Percentiles rank a stretch among this genome's conserved stretches.
These are phyloP conservation scores for Aureobasidium namibiae DNA, from an alignment of 2,329 filamentous ascomycete genomes.

Conservation along the genomic window DNA sequence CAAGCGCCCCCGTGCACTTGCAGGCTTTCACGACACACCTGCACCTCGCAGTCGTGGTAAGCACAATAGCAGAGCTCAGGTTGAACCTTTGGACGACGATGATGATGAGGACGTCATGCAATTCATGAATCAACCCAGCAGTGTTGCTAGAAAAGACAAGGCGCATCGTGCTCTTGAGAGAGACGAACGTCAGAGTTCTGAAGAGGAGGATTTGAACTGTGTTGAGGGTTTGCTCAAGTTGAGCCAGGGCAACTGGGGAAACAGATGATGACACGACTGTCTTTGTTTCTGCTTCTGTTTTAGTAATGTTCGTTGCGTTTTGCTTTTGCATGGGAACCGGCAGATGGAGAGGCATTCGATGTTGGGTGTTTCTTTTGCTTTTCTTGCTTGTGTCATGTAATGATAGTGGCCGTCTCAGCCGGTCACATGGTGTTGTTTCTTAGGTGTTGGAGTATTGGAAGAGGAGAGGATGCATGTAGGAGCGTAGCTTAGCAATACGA, in stretches of 20 bases:
- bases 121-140: conserved; percentile 62
- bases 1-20: background rate
- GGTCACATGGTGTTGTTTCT: background rate
- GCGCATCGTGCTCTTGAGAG: conserved; percentile 7
- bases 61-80: background rate
- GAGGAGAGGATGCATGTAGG: background rate
- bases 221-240: conserved; percentile 16
- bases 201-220: conserved; percentile 59
- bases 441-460: background rate
- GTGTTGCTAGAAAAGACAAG: conserved; percentile 4
- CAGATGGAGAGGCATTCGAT: background rate
- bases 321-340: background rate
- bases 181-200: conserved; percentile 29
- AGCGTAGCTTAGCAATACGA: background rate
- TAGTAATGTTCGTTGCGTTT: background rate
- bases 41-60: conserved; percentile 1
- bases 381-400: background rate
- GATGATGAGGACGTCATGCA: conserved; percentile 59
- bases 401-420: background rate
- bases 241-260: conserved; percentile 65
- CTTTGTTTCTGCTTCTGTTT: background rate
- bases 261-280: background rate
- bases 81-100: conserved; percentile 16
- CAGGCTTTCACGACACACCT: conserved; percentile 6
- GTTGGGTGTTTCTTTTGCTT: background rate